Evolutionary conservation across 208 protist species (phyloP), one percentile per base, ranked within the genome.

Genomic region (Wallacemonas rigidus): DNA sequence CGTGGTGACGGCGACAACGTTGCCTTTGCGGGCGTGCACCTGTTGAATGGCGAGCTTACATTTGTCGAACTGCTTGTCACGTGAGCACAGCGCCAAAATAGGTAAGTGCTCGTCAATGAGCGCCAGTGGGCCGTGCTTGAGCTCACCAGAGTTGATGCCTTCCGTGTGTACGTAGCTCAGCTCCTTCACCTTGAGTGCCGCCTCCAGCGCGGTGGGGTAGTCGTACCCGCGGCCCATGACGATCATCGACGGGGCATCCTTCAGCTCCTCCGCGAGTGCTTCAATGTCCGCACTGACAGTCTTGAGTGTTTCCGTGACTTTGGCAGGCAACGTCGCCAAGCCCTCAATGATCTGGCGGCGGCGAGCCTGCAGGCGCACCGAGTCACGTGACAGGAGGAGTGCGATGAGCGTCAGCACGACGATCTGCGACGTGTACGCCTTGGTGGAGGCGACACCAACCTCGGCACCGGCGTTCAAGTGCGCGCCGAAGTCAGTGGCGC

Each of bases 51-150:
- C 95, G 38, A 85, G 90, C 72, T 95, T 95, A 62, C 83, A 86
- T 45, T 83, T 85, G 39, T 76, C 79, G 60, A 95, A 95, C 69
- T 89, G 75, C 57, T 79, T 77, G 62, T 97, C 90, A 53, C 90
- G 77, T 1, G 90, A 72, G 77, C 87, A 95, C 41, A 99, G 84
- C 15, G 98, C 84, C 57, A 99, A 83, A 12, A 99, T 91, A 6
- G 94, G 86, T 41, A 98, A 91, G 15, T 89, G 75, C 65, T 93
- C 87, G 57, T 99, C 97, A 45, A 99, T 93, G 4, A 99, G 83
- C 36, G 98, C 98, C 14, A 99, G 90, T 11, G 98, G 97, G 8
- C 98, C 98, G 72, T 99, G 98, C 86, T 99, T 99, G 8, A 99
- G 86, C 69, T 99, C 98, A 6, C 98, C 98, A 1, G 88, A 87